phyloP scores from a whole-genome alignment of 305 asterid species.

The Ilex paraguariensis region DNA sequence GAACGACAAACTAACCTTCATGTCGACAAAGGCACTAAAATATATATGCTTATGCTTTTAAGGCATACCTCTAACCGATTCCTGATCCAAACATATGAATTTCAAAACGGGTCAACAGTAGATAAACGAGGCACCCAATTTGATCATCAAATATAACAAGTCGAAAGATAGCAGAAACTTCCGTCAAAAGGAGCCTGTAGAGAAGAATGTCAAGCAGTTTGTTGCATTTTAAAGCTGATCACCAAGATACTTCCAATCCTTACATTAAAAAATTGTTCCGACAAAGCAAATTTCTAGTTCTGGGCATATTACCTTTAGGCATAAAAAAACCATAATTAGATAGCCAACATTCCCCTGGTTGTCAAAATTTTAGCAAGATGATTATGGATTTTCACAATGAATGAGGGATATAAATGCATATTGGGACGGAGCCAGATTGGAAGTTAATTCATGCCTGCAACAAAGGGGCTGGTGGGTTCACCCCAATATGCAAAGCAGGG shows the following conservation, averaged over 20 bases:
- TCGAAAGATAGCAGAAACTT: conserved; percentile 62
- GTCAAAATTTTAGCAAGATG: background rate
- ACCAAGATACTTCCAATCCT: conserved; percentile 36
- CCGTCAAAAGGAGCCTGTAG: conserved; percentile 87
- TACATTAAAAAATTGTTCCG: conserved; percentile 17
- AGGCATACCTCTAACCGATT: conserved; percentile 95
- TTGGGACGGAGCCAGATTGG: no score
- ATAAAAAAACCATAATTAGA: background rate
- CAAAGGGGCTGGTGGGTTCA: no score
- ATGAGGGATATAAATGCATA: background rate
- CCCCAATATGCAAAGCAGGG: no score
- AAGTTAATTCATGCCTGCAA: no score
- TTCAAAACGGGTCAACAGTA: conserved; percentile 83
- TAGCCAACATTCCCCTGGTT: background rate
- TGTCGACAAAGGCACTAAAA: conserved; percentile 64
- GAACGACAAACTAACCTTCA: conserved; percentile 90
- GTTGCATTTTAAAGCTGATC: conserved; percentile 44
- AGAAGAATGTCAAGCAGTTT: conserved; percentile 66
- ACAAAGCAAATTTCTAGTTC: conserved; percentile 30
- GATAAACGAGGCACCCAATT: conserved; percentile 74
- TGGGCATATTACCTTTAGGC: conserved; percentile 20
- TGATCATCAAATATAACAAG: conserved; percentile 72
- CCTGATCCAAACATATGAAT: conserved; percentile 89
- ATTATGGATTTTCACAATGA: background rate
- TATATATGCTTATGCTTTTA: conserved; percentile 69